Percentiles rank a stretch among this genome's conserved stretches.
These are phyloP conservation scores for Strobilomyces confusus DNA, from an alignment of 768 basidiomycete species.

Conservation along the genomic window DNA sequence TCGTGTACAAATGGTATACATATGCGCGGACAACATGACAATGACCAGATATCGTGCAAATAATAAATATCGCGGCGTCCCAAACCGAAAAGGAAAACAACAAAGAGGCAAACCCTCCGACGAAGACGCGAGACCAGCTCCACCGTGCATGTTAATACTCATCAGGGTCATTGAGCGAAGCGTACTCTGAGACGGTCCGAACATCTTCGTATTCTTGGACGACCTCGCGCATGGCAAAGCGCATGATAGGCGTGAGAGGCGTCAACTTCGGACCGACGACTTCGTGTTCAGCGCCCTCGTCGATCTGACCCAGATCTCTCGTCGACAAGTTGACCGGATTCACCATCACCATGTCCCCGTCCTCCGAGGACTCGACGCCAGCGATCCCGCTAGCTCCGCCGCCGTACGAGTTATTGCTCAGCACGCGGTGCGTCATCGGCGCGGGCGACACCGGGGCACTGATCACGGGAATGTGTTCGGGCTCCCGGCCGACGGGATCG, in stretches of 20 bases:
- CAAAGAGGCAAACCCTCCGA: background rate
- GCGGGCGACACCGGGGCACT: slow-evolving; percentile 25
- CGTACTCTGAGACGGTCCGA: slow-evolving; percentile 72
- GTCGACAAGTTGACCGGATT: slow-evolving; percentile 34
- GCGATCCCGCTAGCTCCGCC: slow-evolving; percentile 39
- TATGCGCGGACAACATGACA: background rate
- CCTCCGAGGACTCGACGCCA: slow-evolving; percentile 37
- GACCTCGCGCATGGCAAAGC: slow-evolving; percentile 80
- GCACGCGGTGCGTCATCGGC: slow-evolving; percentile 25
- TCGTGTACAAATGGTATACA: slow-evolving; percentile 8
- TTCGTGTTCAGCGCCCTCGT: slow-evolving; percentile 53
- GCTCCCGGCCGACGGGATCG: slow-evolving; percentile 60
- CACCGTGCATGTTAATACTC: slow-evolving; percentile 57
- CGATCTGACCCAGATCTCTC: slow-evolving; percentile 42
- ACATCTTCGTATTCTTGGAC: slow-evolving; percentile 80
- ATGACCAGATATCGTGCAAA: background rate
- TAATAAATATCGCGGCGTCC: slow-evolving; percentile 11
- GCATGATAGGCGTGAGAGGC: slow-evolving; percentile 77
- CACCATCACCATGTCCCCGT: slow-evolving; percentile 49
- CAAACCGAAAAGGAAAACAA: background rate
- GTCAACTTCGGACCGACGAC: slow-evolving; percentile 70
- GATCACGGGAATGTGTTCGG: slow-evolving; percentile 24
- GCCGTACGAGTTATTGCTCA: slow-evolving; percentile 27
- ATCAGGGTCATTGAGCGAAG: slow-evolving; percentile 65
- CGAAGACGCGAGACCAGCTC: slow-evolving; percentile 5